A percentile compares a stretch with the other conserved stretches of the same genome.
These are phyloP conservation scores for Blastocystis sp. DNA, from an alignment of 352 stramenopile genomes.

Conservation along the genomic window DNA sequence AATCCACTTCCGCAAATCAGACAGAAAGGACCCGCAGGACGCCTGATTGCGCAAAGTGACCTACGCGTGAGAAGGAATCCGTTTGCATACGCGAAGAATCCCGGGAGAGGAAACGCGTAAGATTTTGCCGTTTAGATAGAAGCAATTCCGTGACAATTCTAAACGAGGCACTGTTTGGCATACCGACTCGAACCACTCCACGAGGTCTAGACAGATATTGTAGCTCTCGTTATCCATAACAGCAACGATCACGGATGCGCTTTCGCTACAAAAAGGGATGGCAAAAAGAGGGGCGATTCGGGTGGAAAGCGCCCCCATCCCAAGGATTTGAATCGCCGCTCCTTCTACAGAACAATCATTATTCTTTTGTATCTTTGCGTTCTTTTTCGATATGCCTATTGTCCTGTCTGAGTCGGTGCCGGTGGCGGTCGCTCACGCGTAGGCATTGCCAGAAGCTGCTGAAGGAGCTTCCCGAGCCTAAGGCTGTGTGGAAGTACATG, in stretches of 20 bases:
- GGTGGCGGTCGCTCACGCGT: neutral
- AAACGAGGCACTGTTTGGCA: slow-evolving; percentile 52
- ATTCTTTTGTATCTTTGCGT: slow-evolving; percentile 32
- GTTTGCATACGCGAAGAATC: neutral
- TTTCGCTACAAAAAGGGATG: neutral
- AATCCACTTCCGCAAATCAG: slow-evolving; percentile 45
- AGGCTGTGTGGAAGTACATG: slow-evolving; percentile 69
- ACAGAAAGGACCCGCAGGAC: slow-evolving; percentile 32
- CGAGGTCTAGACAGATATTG: slow-evolving; percentile 40
- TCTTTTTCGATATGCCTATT: slow-evolving; percentile 43
- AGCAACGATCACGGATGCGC: neutral
- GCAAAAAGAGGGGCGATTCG: no score
- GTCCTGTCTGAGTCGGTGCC: slow-evolving; percentile 55
- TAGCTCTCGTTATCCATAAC: slow-evolving; percentile 55
- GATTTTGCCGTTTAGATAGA: slow-evolving; percentile 36
- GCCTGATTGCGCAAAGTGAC: slow-evolving; percentile 36
- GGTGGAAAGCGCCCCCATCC: no score
- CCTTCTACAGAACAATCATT: slow-evolving; percentile 3
- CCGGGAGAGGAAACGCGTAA: slow-evolving; percentile 29
- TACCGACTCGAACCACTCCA: slow-evolving; percentile 63
- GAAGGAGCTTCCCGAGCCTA: slow-evolving; percentile 53
- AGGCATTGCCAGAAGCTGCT: slow-evolving; percentile 66
- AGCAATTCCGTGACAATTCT: slow-evolving; percentile 33
- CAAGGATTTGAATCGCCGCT: no score
- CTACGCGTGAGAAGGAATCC: neutral